These are phyloP conservation scores for Zangia roseola DNA, from an alignment of 768 basidiomycete genomes.

Conservation along the genomic window DNA sequence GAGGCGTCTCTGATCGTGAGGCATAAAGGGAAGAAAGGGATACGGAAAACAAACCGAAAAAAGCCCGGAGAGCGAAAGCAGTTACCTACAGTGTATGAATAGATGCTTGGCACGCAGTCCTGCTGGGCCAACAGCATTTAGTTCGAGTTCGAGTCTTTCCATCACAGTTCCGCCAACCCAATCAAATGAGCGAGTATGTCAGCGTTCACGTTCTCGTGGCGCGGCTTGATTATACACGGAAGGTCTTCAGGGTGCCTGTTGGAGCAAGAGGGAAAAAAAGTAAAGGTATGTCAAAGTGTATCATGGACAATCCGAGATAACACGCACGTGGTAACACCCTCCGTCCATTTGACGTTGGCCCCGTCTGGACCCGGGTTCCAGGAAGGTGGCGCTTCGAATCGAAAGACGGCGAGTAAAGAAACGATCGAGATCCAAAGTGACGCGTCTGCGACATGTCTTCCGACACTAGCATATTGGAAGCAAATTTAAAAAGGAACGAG, in stretches of 20 bases:
- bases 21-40: too few relatives aligned
- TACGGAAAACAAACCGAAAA: not conserved
- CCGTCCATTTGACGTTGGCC: slow-evolving; percentile 18
- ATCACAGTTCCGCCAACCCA: slow-evolving; percentile 5
- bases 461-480: slow-evolving; percentile 33
- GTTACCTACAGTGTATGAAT: not conserved
- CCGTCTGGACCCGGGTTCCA: slow-evolving; percentile 23
- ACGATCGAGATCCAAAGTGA: slow-evolving; percentile 32
- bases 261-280: not conserved
- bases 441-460: slow-evolving; percentile 41
- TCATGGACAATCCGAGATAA: not conserved
- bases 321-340: slow-evolving; percentile 14
- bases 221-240: slow-evolving; percentile 8
- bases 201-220: slow-evolving; percentile 3
- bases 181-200: slow-evolving; percentile 16
- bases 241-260: slow-evolving; percentile 14
- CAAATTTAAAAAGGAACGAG: not conserved
- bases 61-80: not conserved
- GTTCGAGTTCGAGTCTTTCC: not conserved
- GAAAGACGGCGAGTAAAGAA: slow-evolving; percentile 19
- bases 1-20: not conserved
- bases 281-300: not conserved
- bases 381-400: slow-evolving; percentile 6
- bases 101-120: not conserved
- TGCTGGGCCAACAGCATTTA: not conserved